Base-by-base conservation (phyloP, 1,139 yeast genomes). In the Debaryomyces fabryi region DNA sequence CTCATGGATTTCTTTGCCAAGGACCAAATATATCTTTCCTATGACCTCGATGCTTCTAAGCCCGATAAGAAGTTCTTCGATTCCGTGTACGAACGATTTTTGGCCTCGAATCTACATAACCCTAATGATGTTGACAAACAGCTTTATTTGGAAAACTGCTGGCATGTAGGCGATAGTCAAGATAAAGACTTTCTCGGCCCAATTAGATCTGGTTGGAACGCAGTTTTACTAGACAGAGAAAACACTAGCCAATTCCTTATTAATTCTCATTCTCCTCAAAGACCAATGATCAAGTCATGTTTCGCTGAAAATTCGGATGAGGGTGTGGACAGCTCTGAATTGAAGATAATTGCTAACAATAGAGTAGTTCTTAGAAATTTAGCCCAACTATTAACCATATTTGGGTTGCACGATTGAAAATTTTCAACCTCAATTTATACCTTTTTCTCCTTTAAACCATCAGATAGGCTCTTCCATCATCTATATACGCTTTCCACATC, bases 91-190 rank as follows among this genome's bases (percentile, higher is more conserved):
- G 47, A 59, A 16, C 49, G 52, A 5, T 44, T 27, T 35, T 29
- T 40, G 27, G 36, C 20, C 4, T 18, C 35, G 12, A 13, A 13
- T 12, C 10, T n/a, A 27, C 15, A 20, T 6, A 9, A 32, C 2
- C 12, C 43, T 48, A 24, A 41, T 44, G 24, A 39, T 41, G 13
- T 46, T 15, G 47, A 7, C 49, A 52, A 46, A 39, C 56, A 10
- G 48, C 49, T 35, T 25, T 64, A 53, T 47, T 50, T 65, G 24
- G 53, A 67, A 34, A 57, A 62, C 42, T 62, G 75, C 49, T 85
- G 88, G 88, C 92, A 86, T 59, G 68, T 85, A 37, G 92, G 92
- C 0, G 91, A 86, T 60, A 81, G 78, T 51, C 62, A 73, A 37
- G 65, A 64, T 13, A 76, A 80, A 45, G 92, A 86, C 58, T 71